Base-by-base conservation (phyloP, 2,329 filamentous ascomycete species). In the Arthroderma sp. region DNA sequence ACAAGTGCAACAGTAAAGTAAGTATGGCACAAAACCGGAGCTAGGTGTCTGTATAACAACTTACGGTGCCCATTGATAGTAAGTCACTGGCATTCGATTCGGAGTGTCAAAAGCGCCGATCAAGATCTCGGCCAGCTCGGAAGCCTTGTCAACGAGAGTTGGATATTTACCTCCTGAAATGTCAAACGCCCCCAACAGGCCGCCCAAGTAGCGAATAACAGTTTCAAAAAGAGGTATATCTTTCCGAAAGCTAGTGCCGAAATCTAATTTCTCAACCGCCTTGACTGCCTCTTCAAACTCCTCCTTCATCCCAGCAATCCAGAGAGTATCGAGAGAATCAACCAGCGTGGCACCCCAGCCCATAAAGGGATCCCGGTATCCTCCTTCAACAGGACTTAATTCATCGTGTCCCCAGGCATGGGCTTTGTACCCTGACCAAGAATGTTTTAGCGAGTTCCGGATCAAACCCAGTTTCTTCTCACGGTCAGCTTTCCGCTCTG, bases 61-160 rank as follows among this genome's bases (percentile, higher is more conserved):
- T 60, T 56, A 74, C 52, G 81, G 83, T 54, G 77, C 75, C 85
- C 83, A 94, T 64, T 89, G 93, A 62, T 81, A 87, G 4, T 44
- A 50, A 9, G 49, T 50, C 9, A 49, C 22, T 3, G 57, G 57
- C 55, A 59, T 53, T n/a, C 55, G 48, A 49, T 58, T 58, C 9
- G 51, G 50, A 5, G 57, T 59, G 39, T 61, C 56, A 46, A 62
- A 62, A 28, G 65, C 68, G 11, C 65, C 61, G 51, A 73, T 72
- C 29, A 77, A 63, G 61, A 74, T 71, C 46, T 77, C 66, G 38
- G 69, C 73, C 10, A 77, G 61, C 57, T 76, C 73, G 36, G 68
- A 52, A 0, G 72, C 71, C 57, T 77, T 77, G 40, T 58, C 58
- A 15, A 75, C 62, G 30, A 77, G 59, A 6, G 63, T 57, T 5